Evolutionary conservation across 257 asterid species (phyloP), one percentile per base, ranked within the genome.

Genomic region (Dorcoceras hygrometricum): DNA sequence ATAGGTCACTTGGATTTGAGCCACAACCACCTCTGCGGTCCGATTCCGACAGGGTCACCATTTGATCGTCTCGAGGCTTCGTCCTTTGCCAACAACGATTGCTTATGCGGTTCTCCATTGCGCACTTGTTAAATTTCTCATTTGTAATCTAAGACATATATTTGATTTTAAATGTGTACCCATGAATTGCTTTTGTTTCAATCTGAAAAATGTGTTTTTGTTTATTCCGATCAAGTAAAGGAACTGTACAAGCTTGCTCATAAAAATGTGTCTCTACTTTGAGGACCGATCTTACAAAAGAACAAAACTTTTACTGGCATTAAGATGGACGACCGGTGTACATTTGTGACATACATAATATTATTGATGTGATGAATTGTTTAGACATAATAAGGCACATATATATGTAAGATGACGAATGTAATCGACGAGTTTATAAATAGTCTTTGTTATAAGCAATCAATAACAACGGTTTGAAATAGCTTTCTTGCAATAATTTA

Each of bases 1-100:
- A 84, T 93, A 20, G 98, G 98, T 0, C 98, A 93, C 48, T 75
- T 92, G 94, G 97, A 92, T 79, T 73, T 92, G 26, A 92, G 98
- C 73, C 76, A 84, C 74, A 92, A 92, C 73, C 98, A 87, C 23
- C 81, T 92, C 0, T 92, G 98, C 20, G 98, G 98, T 4, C 73
- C 90, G 66, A 93, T 93, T 39, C 98, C 98, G 0, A n/a, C 39
- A 3, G 98, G 98, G 1, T 80, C 85, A 24, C 98, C 98, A 0
- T 93, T 93, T 60, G 96, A 93, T 69, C 98, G 82, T 69, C 90
- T 93, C 2, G 96, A 85, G 24, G 94, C 90, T 0, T 80, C 98
- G 0, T 90, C 96, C 2, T 90, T 93, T 66, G 86, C 86, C 72
- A 81, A 90, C 73, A 93, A 93, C 27, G 95, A 86, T 57, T 93